Conservation (phyloP, 495 filamentous ascomycete genomes). For the Penicillium arizonense region DNA sequence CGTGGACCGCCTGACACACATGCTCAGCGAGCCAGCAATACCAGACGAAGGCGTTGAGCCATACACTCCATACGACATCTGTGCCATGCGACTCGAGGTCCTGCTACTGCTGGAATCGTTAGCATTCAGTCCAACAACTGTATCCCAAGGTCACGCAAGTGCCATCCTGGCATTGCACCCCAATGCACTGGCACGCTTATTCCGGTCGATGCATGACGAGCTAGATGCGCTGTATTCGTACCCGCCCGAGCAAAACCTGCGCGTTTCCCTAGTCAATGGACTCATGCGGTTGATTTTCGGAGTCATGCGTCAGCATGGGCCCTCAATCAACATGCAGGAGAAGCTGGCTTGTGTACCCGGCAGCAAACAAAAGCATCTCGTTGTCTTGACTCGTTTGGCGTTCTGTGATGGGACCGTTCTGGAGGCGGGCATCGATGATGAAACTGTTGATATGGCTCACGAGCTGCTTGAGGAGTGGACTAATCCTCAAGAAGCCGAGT, state of each 20-base stretch:
- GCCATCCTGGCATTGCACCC: slow-evolving; percentile 52
- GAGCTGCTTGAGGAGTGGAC: slow-evolving; percentile 62
- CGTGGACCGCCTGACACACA: slow-evolving; percentile 57
- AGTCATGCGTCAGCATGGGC: slow-evolving; percentile 49
- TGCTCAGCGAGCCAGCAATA: slow-evolving; percentile 57
- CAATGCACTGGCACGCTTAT: slow-evolving; percentile 55
- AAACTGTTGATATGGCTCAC: slow-evolving; percentile 64
- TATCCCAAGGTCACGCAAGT: slow-evolving; percentile 47
- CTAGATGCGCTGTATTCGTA: slow-evolving; percentile 60
- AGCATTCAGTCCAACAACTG: slow-evolving; percentile 35
- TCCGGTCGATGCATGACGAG: slow-evolving; percentile 62
- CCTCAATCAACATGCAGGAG: slow-evolving; percentile 50
- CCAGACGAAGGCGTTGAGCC: slow-evolving; percentile 46
- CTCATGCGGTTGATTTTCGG: slow-evolving; percentile 61
- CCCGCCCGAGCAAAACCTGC: slow-evolving; percentile 38
- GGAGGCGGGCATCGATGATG: slow-evolving; percentile 65
- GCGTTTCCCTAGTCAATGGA: slow-evolving; percentile 54
- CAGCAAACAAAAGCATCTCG: slow-evolving; percentile 64
- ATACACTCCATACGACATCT: slow-evolving; percentile 49
- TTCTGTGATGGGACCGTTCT: slow-evolving; percentile 62
- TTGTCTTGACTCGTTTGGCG: slow-evolving; percentile 63
- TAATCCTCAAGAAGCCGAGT: slow-evolving; percentile 70
- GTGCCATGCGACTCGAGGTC: slow-evolving; percentile 55
- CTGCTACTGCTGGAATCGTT: slow-evolving; percentile 55
- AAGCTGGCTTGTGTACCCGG: slow-evolving; percentile 57